These are phyloP conservation scores for Teunomyces panamensis DNA, from an alignment of 805 yeast genomes.

Conservation along the genomic window DNA sequence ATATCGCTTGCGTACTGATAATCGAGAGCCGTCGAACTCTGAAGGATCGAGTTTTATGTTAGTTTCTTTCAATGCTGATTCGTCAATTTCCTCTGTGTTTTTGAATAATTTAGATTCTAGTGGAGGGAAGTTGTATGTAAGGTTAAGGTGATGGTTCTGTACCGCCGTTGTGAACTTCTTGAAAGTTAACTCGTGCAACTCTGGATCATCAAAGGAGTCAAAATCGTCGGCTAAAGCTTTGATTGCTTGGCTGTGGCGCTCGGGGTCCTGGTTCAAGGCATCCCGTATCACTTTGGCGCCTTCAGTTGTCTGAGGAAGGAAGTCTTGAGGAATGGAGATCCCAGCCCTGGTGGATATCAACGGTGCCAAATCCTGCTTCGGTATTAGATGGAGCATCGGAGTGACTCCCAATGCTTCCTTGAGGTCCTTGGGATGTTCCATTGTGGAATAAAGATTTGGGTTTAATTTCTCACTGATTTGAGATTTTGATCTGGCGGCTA, in stretches of 20 bases:
- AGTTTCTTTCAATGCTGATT: conserved; percentile 9
- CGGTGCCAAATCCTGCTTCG: conserved; percentile 21
- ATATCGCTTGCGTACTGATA: conserved; percentile 22
- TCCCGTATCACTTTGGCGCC: conserved; percentile 19
- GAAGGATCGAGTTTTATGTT: conserved; percentile 8
- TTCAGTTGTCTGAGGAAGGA: background rate
- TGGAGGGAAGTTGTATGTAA: conserved; percentile 9
- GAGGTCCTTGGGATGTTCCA: conserved; percentile 15
- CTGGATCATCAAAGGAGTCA: conserved; percentile 17
- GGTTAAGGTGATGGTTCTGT: conserved; percentile 6
- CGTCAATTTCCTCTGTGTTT: conserved; percentile 7
- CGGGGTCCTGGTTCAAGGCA: conserved; percentile 7
- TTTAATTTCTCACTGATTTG: background rate
- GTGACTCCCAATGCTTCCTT: conserved; percentile 22
- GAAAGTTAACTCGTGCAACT: conserved; percentile 31
- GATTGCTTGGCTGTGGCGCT: conserved; percentile 6
- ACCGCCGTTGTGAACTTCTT: conserved; percentile 24
- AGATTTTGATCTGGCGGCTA: conserved; percentile 1
- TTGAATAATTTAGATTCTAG: conserved; percentile 13
- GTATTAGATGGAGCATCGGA: conserved; percentile 28
- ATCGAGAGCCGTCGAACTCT: conserved; percentile 12
- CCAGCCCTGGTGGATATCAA: conserved; percentile 4
- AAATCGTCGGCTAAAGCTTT: conserved; percentile 13
- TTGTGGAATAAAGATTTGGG: background rate
- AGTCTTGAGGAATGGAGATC: background rate